Base-by-base conservation (phyloP, 176 grass and related monocot genomes). In the Paspalum vaginatum region DNA sequence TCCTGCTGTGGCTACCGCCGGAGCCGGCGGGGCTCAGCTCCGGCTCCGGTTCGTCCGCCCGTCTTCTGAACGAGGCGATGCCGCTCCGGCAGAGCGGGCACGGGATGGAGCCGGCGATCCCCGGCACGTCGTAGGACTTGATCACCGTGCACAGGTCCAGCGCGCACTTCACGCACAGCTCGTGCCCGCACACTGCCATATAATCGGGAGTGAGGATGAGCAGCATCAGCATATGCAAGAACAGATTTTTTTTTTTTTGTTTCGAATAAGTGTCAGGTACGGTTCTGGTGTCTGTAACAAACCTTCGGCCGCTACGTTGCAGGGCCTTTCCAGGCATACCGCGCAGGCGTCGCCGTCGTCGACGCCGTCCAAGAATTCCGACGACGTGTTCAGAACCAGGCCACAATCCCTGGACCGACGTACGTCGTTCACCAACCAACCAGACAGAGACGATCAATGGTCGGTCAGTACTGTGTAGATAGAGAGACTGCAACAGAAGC, bases 81-180 rank as follows among this genome's bases (percentile, higher is more conserved):
- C 86, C 88, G 39, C 81, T 88, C 22, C 96, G 88, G 79, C 96
- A 99, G 61, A 99, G 86, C 53, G 96, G 96, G 74, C 96, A 99
- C n/a, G 96, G 92, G 70, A 99, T 88, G 47, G 62, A 72, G 67
- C 92, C 96, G 75, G 84, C 81, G 61, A 80, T 64, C 59, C 63
- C 64, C 2, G 88, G 74, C 24, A 73, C 49, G 50, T 93, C 92
- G 54, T 86, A 86, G 6, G 75, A 85, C 18, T 89, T 91, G 75
- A 87, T 93, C 68, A 93, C 79, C 61, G 96, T 91, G 81, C 92
- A 95, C 41, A 98, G 90, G 65, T 89, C 81, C 27, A 95, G 71
- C 20, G 96, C 90, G 61, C 95, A 98, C 64, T 81, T 94, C 10
- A 87, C 85, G 70, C 95, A 98, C 26, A 98, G 88, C 78, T 89